Evolutionary conservation across 768 basidiomycete genomes (phyloP).

Genomic region (Neoboletus brunneissimus): DNA sequence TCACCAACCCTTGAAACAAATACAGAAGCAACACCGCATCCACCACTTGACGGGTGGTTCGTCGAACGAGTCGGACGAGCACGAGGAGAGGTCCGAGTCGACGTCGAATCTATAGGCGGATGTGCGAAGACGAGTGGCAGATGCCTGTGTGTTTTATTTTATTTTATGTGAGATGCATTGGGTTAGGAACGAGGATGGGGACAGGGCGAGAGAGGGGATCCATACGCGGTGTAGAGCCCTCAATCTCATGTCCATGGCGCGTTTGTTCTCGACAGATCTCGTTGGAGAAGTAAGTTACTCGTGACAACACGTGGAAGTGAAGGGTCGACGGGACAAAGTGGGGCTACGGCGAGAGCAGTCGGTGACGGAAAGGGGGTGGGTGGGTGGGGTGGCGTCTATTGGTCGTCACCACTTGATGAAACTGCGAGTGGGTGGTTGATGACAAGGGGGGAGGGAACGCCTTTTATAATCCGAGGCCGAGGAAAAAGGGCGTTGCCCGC

Average conservation of each 20-base stretch:
- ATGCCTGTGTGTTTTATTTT: constrained; percentile 2
- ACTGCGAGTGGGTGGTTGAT: constrained; percentile 1
- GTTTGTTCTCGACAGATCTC: neutral
- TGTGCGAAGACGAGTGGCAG: constrained; percentile 2
- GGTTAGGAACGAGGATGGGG: neutral
- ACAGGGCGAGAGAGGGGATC: neutral
- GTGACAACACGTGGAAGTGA: neutral
- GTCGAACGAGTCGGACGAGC: constrained; percentile 25
- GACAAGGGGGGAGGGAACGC: neutral
- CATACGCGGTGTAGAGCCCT: constrained; percentile 11
- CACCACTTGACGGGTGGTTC: constrained; percentile 22
- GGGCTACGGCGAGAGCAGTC: neutral
- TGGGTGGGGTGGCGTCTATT: neutral
- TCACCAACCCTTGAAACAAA: constrained; percentile 29
- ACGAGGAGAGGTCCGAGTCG: constrained; percentile 26
- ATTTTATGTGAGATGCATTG: neutral
- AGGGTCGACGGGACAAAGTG: neutral
- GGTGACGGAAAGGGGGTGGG: neutral
- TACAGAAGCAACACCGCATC: constrained; percentile 11
- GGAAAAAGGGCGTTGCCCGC: constrained; percentile 9
- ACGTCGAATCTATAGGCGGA: constrained; percentile 21
- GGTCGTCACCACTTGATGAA: neutral
- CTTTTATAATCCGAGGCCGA: constrained; percentile 14
- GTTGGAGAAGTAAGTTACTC: neutral
- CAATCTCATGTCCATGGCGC: constrained; percentile 9